Base-by-base conservation (phyloP, 306 rosid species). In the Ziziphus jujuba region DNA sequence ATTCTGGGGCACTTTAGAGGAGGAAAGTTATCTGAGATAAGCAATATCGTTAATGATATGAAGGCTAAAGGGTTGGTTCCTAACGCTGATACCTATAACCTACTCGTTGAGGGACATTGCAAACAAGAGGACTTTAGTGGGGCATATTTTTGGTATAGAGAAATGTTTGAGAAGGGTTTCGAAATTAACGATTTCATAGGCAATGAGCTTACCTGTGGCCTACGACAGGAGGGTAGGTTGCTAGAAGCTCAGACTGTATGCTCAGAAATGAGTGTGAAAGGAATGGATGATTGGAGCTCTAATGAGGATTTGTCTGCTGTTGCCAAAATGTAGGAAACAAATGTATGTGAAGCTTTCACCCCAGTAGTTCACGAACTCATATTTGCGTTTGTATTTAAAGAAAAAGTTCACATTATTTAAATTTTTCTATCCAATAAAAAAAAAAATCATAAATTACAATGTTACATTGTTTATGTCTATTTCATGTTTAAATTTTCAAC, bases 101-200 rank as follows among this genome's bases (percentile, higher is more conserved):
- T 89, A 58, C 78, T 91, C 63, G 82, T 91, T 43, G 89, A 81
- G 81, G 96, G 95, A 72, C 79, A 79, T 59, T 89, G 95, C 54
- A 86, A 83, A 63, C 51, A 67, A 5, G 74, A 82, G 68, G 90
- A 91, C 73, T 89, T 87, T 77, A 49, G 25, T 19, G 90, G 87
- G 38, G 96, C 95, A 14, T 84, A 87, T 65, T 56, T 31, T 70
- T 91, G 96, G 97, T 91, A 79, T 43, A 79, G 80, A 61, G 91
- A 87, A 76, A 87, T 84, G 95, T 66, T 70, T 66, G 79, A 85
- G 55, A 60, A 48, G 23, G 86, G 82, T 22, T 83, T 78, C 66
- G 65, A 75, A 73, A 70, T 84, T 19, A 77, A 74, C 63, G 35
- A 38, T 20, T 40, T 66, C 34, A 73, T 73, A 5, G 73, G 83